A percentile compares a stretch with the other conserved stretches of the same genome.
These are phyloP conservation scores for Byssoonygena ceratinophila DNA, from an alignment of 2,329 filamentous ascomycete species.

Conservation along the genomic window DNA sequence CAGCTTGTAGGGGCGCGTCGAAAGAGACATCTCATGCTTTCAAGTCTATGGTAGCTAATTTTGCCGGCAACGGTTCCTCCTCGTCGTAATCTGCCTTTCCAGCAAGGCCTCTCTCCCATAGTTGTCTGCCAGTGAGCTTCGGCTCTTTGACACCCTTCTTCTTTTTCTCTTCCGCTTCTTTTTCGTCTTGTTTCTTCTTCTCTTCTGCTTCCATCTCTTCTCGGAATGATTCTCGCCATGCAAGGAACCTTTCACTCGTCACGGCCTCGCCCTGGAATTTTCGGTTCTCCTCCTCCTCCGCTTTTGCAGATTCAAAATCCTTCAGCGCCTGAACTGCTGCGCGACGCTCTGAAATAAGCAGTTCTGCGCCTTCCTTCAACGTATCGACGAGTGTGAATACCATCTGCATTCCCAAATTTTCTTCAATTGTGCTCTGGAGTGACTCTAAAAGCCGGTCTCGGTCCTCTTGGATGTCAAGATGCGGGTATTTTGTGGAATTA, in stretches of 20 bases:
- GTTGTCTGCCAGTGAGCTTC: constrained; percentile 60
- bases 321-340: constrained; percentile 48
- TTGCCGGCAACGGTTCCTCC: constrained; percentile 49
- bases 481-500: constrained; percentile 57
- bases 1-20: background rate
- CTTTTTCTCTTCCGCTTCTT: constrained; percentile 71
- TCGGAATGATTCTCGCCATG: constrained; percentile 69
- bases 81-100: constrained; percentile 56
- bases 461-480: constrained; percentile 72
- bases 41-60: constrained; percentile 59
- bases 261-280: constrained; percentile 91
- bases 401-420: constrained; percentile 97
- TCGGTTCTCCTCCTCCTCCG: constrained; percentile 82
- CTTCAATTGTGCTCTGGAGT: constrained; percentile 66
- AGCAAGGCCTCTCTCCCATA: constrained; percentile 66
- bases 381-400: constrained; percentile 80
- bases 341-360: constrained; percentile 64
- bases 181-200: constrained; percentile 58
- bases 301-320: constrained; percentile 47
- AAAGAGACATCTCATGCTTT: background rate
- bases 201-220: constrained; percentile 69
- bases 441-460: constrained; percentile 60
- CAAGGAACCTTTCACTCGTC: constrained; percentile 71
- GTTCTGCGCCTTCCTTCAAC: constrained; percentile 83
- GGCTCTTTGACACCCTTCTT: constrained; percentile 62